Evolutionary conservation across 2,329 filamentous ascomycete species (phyloP).

Genomic region (Ceratocystis colombiana): DNA sequence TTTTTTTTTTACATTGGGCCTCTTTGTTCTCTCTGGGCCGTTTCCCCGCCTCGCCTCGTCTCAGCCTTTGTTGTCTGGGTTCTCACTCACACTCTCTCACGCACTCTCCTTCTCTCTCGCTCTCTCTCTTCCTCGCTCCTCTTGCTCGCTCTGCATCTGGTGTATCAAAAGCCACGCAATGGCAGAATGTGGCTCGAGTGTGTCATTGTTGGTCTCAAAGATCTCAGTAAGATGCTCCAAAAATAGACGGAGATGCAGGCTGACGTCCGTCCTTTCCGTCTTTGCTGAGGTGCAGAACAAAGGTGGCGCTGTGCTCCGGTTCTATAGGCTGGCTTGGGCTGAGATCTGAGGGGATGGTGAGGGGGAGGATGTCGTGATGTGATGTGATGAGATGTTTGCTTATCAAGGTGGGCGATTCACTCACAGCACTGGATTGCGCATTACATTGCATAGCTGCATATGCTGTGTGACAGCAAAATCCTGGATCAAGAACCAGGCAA

Average conservation of each 20-base stretch:
- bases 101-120: too few species aligned
- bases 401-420: background rate
- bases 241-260: constrained; percentile 2
- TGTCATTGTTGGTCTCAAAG: background rate
- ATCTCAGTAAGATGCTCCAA: background rate
- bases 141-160: background rate
- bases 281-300: constrained; percentile 6
- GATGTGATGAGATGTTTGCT: constrained; percentile 3
- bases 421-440: too few species aligned
- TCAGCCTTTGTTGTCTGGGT: background rate
- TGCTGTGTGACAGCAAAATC: background rate
- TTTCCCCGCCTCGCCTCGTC: background rate
- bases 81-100: too few species aligned
- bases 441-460: background rate
- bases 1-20: background rate
- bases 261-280: constrained; percentile 7
- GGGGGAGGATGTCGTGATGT: background rate
- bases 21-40: background rate
- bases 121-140: background rate
- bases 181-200: constrained; percentile 10
- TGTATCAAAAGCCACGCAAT: background rate
- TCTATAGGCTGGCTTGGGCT: background rate
- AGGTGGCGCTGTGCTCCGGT: background rate
- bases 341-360: background rate
- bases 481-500: background rate